These are phyloP conservation scores for Tulasnella sp. DNA, from an alignment of 768 basidiomycete genomes.

Conservation along the genomic window DNA sequence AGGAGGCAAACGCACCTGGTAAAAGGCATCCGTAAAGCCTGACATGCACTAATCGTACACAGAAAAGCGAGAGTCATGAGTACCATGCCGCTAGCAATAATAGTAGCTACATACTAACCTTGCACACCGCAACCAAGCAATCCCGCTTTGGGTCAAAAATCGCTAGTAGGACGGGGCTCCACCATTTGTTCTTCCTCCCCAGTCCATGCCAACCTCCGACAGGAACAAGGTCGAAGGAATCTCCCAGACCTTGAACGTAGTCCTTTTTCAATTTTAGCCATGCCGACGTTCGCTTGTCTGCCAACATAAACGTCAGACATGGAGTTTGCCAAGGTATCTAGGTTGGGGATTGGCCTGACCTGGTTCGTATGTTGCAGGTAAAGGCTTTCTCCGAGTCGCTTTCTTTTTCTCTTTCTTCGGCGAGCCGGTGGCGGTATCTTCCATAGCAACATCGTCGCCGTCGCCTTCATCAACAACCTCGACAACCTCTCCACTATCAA, in stretches of 20 bases:
- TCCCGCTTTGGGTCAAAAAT: constrained; percentile 59
- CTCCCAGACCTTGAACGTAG: constrained; percentile 65
- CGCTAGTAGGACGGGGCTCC: constrained; percentile 80
- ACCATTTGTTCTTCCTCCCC: constrained; percentile 85
- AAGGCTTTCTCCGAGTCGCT: constrained; percentile 42
- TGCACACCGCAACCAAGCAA: constrained; percentile 68
- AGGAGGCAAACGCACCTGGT: constrained; percentile 46
- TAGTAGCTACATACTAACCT: constrained; percentile 41
- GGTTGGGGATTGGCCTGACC: constrained; percentile 32
- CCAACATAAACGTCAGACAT: not conserved
- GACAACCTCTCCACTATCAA: constrained; percentile 46
- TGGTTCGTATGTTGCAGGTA: constrained; percentile 82
- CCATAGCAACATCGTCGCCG: not conserved
- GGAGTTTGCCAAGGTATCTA: not conserved
- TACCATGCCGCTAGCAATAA: not conserved
- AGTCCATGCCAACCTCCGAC: constrained; percentile 78
- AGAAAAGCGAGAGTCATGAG: not conserved
- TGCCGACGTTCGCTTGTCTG: constrained; percentile 73
- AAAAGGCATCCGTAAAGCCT: constrained; percentile 82
- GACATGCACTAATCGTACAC: constrained; percentile 9
- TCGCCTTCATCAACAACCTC: constrained; percentile 30
- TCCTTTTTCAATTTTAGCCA: constrained; percentile 95
- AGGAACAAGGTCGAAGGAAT: constrained; percentile 36
- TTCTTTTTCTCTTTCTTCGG: constrained; percentile 31
- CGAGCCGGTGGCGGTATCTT: constrained; percentile 7